These are phyloP conservation scores for Metschnikowia continentalis DNA, from an alignment of 805 yeast species.

Conservation along the genomic window DNA sequence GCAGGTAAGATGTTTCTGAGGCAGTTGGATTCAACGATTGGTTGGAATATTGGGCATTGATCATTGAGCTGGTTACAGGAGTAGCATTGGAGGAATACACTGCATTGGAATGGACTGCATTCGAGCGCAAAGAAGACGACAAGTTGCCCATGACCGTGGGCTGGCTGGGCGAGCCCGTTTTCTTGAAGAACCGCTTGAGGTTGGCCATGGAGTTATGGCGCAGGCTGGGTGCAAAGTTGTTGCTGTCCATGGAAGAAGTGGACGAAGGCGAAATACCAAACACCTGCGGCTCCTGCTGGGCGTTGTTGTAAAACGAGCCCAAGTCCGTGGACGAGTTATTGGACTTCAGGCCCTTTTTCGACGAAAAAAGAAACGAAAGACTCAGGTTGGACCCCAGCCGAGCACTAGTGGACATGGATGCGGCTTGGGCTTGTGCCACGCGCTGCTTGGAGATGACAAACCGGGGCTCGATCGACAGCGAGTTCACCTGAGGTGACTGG, in stretches of 20 bases:
- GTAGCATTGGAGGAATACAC: constrained; percentile 13
- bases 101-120: constrained; percentile 8
- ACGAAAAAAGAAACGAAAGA: constrained; percentile 46
- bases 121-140: constrained; percentile 22
- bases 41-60: constrained; percentile 24
- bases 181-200: constrained; percentile 66
- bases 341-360: constrained; percentile 32
- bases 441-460: constrained; percentile 80
- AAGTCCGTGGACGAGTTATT: constrained; percentile 36
- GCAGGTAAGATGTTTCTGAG: constrained; percentile 33
- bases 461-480: constrained; percentile 72
- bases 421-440: constrained; percentile 47
- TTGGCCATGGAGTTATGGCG: constrained; percentile 80
- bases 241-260: constrained; percentile 36
- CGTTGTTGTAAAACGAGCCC: constrained; percentile 39
- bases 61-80: constrained; percentile 20
- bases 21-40: constrained; percentile 31
- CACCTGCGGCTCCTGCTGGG: constrained; percentile 11
- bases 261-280: constrained; percentile 31
- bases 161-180: constrained; percentile 24
- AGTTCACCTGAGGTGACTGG: constrained; percentile 61
- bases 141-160: constrained; percentile 20
- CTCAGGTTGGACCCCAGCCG: constrained; percentile 45
- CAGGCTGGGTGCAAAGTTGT: constrained; percentile 21
- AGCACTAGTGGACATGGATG: constrained; percentile 28